Percentiles rank a stretch among this genome's conserved stretches.
Conservation (phyloP, 164 flowering plant species). For the Aristolochia contorta region DNA sequence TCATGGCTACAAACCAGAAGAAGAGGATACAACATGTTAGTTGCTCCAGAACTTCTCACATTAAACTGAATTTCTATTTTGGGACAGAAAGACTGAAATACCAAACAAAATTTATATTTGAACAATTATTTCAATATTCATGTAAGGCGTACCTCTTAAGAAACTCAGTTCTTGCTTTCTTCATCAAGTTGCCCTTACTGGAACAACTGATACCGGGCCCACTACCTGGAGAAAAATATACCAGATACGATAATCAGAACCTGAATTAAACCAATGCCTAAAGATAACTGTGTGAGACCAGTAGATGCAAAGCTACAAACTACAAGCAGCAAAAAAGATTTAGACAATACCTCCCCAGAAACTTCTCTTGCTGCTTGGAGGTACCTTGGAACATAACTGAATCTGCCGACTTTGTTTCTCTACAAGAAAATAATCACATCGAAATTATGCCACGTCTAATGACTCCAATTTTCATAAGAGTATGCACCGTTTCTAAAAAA, state of each 20-base stretch:
- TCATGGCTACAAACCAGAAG: slow-evolving; percentile 42
- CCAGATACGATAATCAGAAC: slow-evolving; percentile 8
- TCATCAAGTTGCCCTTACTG: slow-evolving; percentile 73
- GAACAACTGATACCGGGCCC: slow-evolving; percentile 36
- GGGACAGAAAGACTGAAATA: background rate
- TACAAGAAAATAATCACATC: slow-evolving; percentile 12
- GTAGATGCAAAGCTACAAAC: background rate
- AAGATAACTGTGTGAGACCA: background rate
- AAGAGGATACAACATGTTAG: background rate
- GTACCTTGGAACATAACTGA: slow-evolving; percentile 58
- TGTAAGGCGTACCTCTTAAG: slow-evolving; percentile 52
- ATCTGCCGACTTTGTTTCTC: slow-evolving; percentile 76
- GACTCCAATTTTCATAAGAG: no score
- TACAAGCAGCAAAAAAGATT: background rate
- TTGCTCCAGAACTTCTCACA: background rate
- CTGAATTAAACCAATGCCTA: background rate
- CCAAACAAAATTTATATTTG: background rate
- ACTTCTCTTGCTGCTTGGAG: slow-evolving; percentile 56
- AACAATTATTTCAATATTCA: background rate
- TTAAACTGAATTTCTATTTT: background rate
- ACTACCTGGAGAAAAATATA: slow-evolving; percentile 26
- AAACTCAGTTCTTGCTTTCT: slow-evolving; percentile 65
- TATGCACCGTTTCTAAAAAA: background rate
- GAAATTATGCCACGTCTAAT: background rate
- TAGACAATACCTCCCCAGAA: slow-evolving; percentile 49